A percentile compares a stretch with the other conserved stretches of the same genome.
Evolutionary conservation across 306 rosid genomes (phyloP).

Genomic region (Castanea crenata): DNA sequence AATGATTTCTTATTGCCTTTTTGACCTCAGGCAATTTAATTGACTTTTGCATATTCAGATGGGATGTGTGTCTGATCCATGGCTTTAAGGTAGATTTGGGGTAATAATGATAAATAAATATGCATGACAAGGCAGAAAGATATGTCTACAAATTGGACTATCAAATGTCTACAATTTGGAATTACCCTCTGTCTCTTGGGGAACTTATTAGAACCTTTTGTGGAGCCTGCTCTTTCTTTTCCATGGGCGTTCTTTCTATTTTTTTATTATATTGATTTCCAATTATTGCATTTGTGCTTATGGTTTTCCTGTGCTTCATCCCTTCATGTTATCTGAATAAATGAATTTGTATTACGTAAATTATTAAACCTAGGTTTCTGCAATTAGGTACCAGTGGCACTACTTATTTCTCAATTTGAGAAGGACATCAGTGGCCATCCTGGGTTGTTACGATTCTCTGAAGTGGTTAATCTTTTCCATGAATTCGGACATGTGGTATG

Average conservation of each 20-base stretch:
- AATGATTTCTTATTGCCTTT: background rate
- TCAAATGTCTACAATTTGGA: background rate
- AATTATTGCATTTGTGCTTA: background rate
- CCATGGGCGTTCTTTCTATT: background rate
- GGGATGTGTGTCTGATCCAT: background rate
- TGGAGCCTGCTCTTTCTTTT: background rate
- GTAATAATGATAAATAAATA: background rate
- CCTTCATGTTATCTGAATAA: background rate
- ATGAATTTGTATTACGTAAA: background rate
- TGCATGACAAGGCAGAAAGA: background rate
- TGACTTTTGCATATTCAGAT: background rate
- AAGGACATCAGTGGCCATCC: conserved; percentile 56
- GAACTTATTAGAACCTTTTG: background rate
- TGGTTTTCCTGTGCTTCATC: background rate
- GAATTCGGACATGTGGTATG: conserved; percentile 99
- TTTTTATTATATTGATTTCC: background rate
- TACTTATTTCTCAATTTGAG: conserved; percentile 67
- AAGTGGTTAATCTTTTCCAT: conserved; percentile 87
- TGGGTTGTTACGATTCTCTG: conserved; percentile 81
- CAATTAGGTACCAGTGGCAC: conserved; percentile 72
- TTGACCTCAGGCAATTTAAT: background rate
- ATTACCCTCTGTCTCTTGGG: background rate
- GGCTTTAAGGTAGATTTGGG: background rate
- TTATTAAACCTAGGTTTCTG: conserved; percentile 6
- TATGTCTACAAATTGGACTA: background rate